These are phyloP conservation scores for Talaromyces rugulosus DNA, from an alignment of 2,329 filamentous ascomycete species.

Conservation along the genomic window DNA sequence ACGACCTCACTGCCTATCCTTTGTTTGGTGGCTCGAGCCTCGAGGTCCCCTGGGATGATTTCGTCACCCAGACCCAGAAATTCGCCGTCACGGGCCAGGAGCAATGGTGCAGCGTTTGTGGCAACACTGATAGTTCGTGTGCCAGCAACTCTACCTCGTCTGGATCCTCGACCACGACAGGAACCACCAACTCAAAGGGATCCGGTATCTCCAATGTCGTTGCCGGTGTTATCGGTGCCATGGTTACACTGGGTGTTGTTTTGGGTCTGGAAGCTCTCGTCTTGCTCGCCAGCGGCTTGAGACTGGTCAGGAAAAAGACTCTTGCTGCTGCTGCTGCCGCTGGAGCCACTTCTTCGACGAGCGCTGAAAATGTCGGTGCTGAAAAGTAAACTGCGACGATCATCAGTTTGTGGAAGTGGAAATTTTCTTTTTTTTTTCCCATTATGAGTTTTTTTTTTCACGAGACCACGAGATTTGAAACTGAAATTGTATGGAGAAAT, in stretches of 20 bases:
- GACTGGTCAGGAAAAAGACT: conserved; percentile 52
- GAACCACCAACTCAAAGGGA: conserved; percentile 23
- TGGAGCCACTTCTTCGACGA: background rate
- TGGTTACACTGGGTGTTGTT: conserved; percentile 64
- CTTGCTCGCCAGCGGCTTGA: conserved; percentile 54
- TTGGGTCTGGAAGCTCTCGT: conserved; percentile 52
- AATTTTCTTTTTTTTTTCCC: background rate
- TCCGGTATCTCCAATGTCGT: conserved; percentile 62
- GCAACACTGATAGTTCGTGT: conserved; percentile 66
- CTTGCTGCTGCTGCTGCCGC: conserved; percentile 3
- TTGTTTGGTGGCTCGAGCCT: conserved; percentile 56
- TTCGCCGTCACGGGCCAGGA: conserved; percentile 63
- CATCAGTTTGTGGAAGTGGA: background rate
- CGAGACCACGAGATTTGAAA: background rate
- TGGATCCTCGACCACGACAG: conserved; percentile 5
- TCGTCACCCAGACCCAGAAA: conserved; percentile 58
- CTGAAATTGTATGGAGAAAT: background rate
- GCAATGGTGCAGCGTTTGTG: conserved; percentile 72
- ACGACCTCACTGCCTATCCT: conserved; percentile 52
- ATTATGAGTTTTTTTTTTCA: background rate
- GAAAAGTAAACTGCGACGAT: background rate
- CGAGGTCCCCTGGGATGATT: conserved; percentile 64
- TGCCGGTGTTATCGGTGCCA: conserved; percentile 75
- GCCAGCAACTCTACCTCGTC: conserved; percentile 34
- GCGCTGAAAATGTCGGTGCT: background rate